A percentile compares a stretch with the other conserved stretches of the same genome.
phyloP scores from a whole-genome alignment of 2,329 filamentous ascomycete genomes.

The Whalleya microplaca region DNA sequence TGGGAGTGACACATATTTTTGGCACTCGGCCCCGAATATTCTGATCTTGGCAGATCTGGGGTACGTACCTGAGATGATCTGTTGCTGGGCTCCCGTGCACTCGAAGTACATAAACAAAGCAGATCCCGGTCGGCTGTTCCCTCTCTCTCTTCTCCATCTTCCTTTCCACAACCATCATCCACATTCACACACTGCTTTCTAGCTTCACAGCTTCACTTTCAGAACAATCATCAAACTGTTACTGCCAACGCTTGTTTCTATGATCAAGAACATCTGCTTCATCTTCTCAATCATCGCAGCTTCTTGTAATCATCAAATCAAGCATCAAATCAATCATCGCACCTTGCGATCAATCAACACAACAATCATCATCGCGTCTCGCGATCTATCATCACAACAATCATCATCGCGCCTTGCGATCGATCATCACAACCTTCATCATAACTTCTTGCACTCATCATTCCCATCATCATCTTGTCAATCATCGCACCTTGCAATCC shows the following conservation, averaged over 20 bases:
- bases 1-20: no score
- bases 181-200: background rate
- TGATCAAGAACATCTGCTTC: background rate
- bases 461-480: background rate
- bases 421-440: no score
- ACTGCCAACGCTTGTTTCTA: background rate
- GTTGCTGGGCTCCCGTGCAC: background rate
- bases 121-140: background rate
- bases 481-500: constrained; percentile 3
- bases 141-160: background rate
- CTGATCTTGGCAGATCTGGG: background rate
- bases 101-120: background rate
- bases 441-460: no score
- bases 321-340: background rate
- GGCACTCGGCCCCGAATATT: no score
- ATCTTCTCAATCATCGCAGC: background rate
- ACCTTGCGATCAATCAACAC: no score
- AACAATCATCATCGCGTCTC: no score
- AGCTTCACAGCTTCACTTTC: background rate
- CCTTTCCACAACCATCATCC: background rate
- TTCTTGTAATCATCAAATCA: background rate
- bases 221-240: background rate
- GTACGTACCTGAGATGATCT: background rate
- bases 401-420: no score
- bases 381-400: no score